These are phyloP conservation scores for Penicillium samsonianum DNA, from an alignment of 495 filamentous ascomycete genomes.

Conservation along the genomic window DNA sequence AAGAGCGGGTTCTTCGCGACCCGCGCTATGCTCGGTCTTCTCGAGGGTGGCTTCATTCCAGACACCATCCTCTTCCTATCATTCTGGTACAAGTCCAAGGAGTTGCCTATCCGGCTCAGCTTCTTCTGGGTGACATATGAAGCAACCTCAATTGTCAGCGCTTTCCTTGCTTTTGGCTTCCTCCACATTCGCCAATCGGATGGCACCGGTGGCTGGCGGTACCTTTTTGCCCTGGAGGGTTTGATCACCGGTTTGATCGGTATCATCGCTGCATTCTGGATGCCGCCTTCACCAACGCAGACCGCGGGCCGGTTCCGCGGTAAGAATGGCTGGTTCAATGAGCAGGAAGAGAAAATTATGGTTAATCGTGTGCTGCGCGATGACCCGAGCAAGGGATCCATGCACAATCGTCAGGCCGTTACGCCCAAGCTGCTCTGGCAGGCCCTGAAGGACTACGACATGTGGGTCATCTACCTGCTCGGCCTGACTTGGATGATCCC, in stretches of 20 bases:
- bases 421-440: slow-evolving; percentile 57
- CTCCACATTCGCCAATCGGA: slow-evolving; percentile 63
- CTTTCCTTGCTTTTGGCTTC: slow-evolving; percentile 71
- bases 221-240: slow-evolving; percentile 62
- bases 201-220: slow-evolving; percentile 70
- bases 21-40: slow-evolving; percentile 66
- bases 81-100: slow-evolving; percentile 73
- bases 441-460: slow-evolving; percentile 63
- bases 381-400: slow-evolving; percentile 62
- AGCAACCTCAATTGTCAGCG: slow-evolving; percentile 62
- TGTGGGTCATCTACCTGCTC: slow-evolving; percentile 71
- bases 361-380: slow-evolving; percentile 65
- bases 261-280: slow-evolving; percentile 62
- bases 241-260: slow-evolving; percentile 62
- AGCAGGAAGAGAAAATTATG: slow-evolving; percentile 59
- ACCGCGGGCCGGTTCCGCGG: slow-evolving; percentile 68
- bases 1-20: slow-evolving; percentile 62
- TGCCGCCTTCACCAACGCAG: slow-evolving; percentile 72
- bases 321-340: slow-evolving; percentile 64
- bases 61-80: slow-evolving; percentile 67
- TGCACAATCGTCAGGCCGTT: slow-evolving; percentile 64
- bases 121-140: slow-evolving; percentile 75
- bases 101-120: slow-evolving; percentile 64
- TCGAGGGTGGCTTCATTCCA: slow-evolving; percentile 73
- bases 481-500: slow-evolving; percentile 61